Evolutionary conservation across 192 early-diverging fungal species (phyloP).

Genomic region (Umbelopsis sp.): DNA sequence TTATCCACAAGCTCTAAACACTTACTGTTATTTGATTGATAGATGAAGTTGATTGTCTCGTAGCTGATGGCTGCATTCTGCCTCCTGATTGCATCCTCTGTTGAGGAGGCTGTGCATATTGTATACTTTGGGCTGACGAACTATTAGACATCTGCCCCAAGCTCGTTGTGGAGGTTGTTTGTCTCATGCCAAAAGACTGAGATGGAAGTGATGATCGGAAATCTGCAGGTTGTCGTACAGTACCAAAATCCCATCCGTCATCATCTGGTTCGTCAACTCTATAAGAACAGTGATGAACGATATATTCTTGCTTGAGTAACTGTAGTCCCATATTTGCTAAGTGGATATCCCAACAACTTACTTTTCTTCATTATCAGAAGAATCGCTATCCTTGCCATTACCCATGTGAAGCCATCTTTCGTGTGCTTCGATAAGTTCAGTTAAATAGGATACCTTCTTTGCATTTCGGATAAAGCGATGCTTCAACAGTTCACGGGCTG

Average conservation of each 20-base stretch:
- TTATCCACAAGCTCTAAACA: neutral
- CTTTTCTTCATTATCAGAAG: constrained; percentile 48
- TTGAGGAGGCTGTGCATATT: neutral
- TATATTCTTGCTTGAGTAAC: neutral
- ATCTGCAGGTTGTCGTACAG: constrained; percentile 41
- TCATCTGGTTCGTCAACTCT: constrained; percentile 42
- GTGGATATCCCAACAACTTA: constrained; percentile 5
- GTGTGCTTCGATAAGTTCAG: constrained; percentile 83
- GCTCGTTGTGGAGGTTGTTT: neutral
- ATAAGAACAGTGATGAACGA: neutral
- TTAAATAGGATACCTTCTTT: constrained; percentile 83
- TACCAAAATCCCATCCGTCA: constrained; percentile 59
- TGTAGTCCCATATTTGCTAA: neutral
- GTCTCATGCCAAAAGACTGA: constrained; percentile 1
- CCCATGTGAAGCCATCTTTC: constrained; percentile 72
- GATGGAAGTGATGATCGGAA: constrained; percentile 23
- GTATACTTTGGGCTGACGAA: constrained; percentile 18
- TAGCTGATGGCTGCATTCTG: neutral
- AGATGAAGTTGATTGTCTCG: constrained; percentile 13
- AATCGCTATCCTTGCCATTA: constrained; percentile 50
- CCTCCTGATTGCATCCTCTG: neutral
- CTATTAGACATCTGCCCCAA: constrained; percentile 10
- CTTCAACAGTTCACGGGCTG: constrained; percentile 85
- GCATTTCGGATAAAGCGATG: constrained; percentile 85
- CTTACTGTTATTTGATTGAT: constrained; percentile 28